Conservation (phyloP, 1,284 basidiomycete species). For the Apiotrichum porosum region DNA sequence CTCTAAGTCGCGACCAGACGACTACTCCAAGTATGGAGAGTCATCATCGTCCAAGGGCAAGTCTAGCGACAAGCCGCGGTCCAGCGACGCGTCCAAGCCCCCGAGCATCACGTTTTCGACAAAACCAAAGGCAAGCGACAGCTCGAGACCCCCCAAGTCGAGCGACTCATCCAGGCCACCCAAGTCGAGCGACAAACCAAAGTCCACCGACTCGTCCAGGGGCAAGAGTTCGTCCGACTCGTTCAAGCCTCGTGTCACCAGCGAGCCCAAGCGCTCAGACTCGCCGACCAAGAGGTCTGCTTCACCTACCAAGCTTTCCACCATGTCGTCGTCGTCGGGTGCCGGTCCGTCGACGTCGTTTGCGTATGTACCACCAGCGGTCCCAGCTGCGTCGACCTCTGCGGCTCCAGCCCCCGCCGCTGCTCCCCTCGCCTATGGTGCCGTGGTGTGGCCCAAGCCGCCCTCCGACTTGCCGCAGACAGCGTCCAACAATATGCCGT, state of each 20-base stretch:
- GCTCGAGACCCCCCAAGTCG: background rate
- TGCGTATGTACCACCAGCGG: slow-evolving; percentile 34
- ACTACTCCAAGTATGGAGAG: no score
- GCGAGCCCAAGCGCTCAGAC: background rate
- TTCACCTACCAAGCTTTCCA: slow-evolving; percentile 1
- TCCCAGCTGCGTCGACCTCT: slow-evolving; percentile 31
- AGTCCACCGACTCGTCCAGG: slow-evolving; percentile 3
- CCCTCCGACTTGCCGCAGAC: slow-evolving; percentile 31
- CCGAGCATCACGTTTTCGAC: no score
- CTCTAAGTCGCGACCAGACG: no score
- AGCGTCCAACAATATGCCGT: slow-evolving; percentile 42
- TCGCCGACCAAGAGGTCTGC: background rate
- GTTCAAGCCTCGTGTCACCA: background rate
- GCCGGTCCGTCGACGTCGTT: no score
- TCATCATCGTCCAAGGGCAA: no score
- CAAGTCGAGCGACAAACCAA: background rate
- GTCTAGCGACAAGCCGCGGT: slow-evolving; percentile 1
- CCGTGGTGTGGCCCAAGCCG: slow-evolving; percentile 39
- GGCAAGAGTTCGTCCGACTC: background rate
- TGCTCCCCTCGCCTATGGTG: slow-evolving; percentile 9
- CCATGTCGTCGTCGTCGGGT: background rate
- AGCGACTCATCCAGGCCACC: background rate
- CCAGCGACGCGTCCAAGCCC: background rate
- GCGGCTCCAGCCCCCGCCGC: slow-evolving; percentile 10
- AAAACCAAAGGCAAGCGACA: background rate